phyloP scores from a whole-genome alignment of 139 green algal species.

The Chlorella sorokiniana region DNA sequence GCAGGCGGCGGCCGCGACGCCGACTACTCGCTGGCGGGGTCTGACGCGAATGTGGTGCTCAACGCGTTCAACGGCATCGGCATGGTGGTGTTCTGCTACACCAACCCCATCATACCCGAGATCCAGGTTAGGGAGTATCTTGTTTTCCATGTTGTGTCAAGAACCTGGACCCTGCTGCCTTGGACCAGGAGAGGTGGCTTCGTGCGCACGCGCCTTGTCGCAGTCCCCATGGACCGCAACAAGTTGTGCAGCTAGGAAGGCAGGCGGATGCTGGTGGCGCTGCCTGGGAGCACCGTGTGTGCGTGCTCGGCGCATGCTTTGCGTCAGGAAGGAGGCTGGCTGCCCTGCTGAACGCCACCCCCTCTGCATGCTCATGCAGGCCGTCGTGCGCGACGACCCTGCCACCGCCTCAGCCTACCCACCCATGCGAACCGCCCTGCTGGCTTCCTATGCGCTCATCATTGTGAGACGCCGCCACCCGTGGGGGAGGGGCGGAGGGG shows the following conservation, averaged over 20 bases:
- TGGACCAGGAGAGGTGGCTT: no score
- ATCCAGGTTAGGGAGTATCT: no score
- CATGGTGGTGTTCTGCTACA: slow-evolving; percentile 4
- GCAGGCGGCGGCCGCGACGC: not conserved
- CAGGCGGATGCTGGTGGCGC: not conserved
- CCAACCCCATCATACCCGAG: not conserved
- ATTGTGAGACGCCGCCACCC: no score
- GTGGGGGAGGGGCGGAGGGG: no score
- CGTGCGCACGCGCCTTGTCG: no score
- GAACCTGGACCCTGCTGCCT: no score
- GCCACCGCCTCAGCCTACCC: not conserved
- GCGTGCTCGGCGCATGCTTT: not conserved
- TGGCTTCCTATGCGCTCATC: not conserved
- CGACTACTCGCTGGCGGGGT: not conserved
- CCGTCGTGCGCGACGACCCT: not conserved
- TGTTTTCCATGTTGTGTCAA: no score
- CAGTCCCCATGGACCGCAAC: no score
- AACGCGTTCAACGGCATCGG: slow-evolving; percentile 2
- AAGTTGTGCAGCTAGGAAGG: no score
- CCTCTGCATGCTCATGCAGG: not conserved
- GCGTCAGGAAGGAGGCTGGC: not conserved
- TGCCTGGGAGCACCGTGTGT: not conserved
- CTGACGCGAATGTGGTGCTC: not conserved
- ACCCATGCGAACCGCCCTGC: not conserved
- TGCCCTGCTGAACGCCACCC: not conserved